Base-by-base conservation (phyloP, 1,284 basidiomycete species). In the Cutaneotrichosporon sp. region DNA sequence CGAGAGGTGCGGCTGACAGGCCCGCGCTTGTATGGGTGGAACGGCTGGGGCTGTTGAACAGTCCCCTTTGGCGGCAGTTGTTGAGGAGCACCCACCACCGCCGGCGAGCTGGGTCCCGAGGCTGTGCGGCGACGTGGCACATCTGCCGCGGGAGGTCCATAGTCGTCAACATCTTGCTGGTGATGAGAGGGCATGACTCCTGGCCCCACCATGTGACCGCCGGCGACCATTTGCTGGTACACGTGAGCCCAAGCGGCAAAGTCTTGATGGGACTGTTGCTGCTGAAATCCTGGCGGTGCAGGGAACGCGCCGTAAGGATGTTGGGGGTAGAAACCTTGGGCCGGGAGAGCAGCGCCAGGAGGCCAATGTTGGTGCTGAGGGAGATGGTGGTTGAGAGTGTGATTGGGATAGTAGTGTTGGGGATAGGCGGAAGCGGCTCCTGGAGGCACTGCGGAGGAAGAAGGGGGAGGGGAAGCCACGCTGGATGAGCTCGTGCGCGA, bases 231-330 rank as follows among this genome's bases (percentile, higher is more conserved):
- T 24, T 71, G 70, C 44, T 70, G 66, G 47, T 73, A 73, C n/a
- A 69, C 70, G 49, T 69, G 65, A 19, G 71, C 65, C 71, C 71
- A 73, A 10, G 70, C 70, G 11, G 67, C 64, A 47, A 71, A 72
- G 49, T 73, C 70, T 19, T 63, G 61, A 33, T 61, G 65, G 31
- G 52, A 55, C 51, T 67, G 67, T 33, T 67, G 70, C 34, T 55
- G 59, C 39, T 63, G n/a, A n/a, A n/a, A 66, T n/a, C 61, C 62
- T 14, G 54, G 62, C 22, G 42, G 33, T 20, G 34, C n/a, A 42
- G 26, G 27, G n/a, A 54, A 59, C 20, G 51, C 41, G 3, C 55
- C 59, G 39, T 61, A 66, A 3, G 59, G 66, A n/a, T n/a, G n/a
- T 3, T 62, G 53, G 8, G 63, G 47, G 56, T 72, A 68, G 53